These are phyloP conservation scores for Metschnikowia corniflorae DNA, from an alignment of 805 yeast species.

Conservation along the genomic window DNA sequence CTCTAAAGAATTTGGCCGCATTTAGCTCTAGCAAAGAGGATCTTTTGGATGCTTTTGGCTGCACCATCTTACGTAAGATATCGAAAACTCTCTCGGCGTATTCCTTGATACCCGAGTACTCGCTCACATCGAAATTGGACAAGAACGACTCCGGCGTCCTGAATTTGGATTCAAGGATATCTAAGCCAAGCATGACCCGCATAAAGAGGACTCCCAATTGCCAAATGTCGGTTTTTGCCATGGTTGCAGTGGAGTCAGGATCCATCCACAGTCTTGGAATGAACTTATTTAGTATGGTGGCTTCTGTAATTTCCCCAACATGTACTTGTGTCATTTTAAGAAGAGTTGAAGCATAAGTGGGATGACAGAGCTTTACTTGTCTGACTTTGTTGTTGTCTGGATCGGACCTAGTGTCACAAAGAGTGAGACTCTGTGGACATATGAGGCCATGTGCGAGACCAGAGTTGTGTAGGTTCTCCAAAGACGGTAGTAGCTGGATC, in stretches of 20 bases:
- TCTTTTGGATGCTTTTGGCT: slow-evolving; percentile 61
- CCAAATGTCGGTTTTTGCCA: slow-evolving; percentile 91
- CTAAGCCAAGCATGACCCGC: slow-evolving; percentile 42
- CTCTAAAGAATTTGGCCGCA: slow-evolving; percentile 77
- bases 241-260: slow-evolving; percentile 56
- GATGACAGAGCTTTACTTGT: slow-evolving; percentile 54
- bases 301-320: background rate
- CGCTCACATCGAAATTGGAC: slow-evolving; percentile 21
- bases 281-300: slow-evolving; percentile 10
- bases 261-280: slow-evolving; percentile 61
- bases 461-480: slow-evolving; percentile 80
- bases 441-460: slow-evolving; percentile 76
- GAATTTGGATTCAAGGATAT: slow-evolving; percentile 60
- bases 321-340: slow-evolving; percentile 23
- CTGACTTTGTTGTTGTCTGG: slow-evolving; percentile 32
- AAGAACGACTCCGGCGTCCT: slow-evolving; percentile 43
- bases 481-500: slow-evolving; percentile 77
- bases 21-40: slow-evolving; percentile 81
- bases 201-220: slow-evolving; percentile 74
- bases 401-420: slow-evolving; percentile 33
- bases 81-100: slow-evolving; percentile 64
- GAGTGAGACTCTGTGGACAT: slow-evolving; percentile 49
- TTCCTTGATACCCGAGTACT: slow-evolving; percentile 58
- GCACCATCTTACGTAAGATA: slow-evolving; percentile 64
- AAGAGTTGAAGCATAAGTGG: slow-evolving; percentile 45